Evolutionary conservation across 345 rosid species (phyloP).

Genomic region (Hibiscus tridactylites): DNA sequence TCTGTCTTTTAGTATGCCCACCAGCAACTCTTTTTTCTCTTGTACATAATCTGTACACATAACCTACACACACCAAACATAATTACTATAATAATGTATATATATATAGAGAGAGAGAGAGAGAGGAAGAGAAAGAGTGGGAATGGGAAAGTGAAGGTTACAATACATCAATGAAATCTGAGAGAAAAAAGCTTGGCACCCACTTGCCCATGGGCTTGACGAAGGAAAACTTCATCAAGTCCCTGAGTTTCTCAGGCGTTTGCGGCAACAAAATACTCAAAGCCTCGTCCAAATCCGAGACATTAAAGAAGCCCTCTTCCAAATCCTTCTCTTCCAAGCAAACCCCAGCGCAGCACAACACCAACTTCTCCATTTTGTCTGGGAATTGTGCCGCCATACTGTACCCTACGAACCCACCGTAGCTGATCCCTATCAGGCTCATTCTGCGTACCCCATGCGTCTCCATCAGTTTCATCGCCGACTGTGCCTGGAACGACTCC

Average conservation of each 20-base stretch:
- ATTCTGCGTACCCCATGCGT: conserved; percentile 33
- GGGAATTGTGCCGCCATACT: conserved; percentile 41
- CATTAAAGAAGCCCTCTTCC: conserved; percentile 53
- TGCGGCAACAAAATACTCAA: conserved; percentile 51
- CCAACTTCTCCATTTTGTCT: conserved; percentile 41
- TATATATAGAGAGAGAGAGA: no score
- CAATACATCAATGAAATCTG: conserved; percentile 44
- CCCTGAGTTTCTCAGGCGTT: conserved; percentile 55
- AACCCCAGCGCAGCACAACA: no score
- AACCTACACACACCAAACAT: conserved; percentile 32
- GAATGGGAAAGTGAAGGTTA: conserved; percentile 12
- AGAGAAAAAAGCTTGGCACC: conserved; percentile 50
- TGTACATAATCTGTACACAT: conserved; percentile 65
- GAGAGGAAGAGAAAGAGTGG: background rate
- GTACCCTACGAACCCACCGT: no score
- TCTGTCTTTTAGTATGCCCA: background rate
- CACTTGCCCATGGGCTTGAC: conserved; percentile 34
- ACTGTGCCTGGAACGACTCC: conserved; percentile 58
- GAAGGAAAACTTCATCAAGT: conserved; percentile 49
- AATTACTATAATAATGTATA: no score
- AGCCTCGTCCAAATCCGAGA: conserved; percentile 59
- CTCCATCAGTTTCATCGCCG: conserved; percentile 49
- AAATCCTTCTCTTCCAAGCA: conserved; percentile 29
- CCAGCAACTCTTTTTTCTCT: conserved; percentile 66
- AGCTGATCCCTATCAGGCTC: conserved; percentile 48